phyloP scores from a whole-genome alignment of 2,329 filamentous ascomycete genomes.

The Aspergillus ochraceus region DNA sequence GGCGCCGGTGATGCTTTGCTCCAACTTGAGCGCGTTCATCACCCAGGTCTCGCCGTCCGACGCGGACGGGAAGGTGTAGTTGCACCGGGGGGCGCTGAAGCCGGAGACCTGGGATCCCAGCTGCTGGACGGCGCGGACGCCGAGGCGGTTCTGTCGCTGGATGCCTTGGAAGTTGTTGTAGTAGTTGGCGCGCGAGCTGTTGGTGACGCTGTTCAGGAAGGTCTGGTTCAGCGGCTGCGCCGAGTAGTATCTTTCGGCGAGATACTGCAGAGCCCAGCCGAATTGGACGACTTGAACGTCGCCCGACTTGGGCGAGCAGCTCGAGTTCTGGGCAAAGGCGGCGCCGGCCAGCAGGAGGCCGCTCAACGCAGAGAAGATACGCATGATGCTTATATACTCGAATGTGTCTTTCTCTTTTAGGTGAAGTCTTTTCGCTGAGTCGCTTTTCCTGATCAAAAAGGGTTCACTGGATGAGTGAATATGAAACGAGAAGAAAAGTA shows the following conservation, averaged over 20 bases:
- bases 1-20: slow-evolving; percentile 23
- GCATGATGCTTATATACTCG: slow-evolving; percentile 15
- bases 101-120: slow-evolving; percentile 14
- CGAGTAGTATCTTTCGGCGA: slow-evolving; percentile 26
- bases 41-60: slow-evolving; percentile 18
- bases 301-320: slow-evolving; percentile 21
- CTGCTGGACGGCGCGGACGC: slow-evolving; percentile 24
- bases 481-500: neutral
- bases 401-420: too few relatives aligned
- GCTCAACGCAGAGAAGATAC: slow-evolving; percentile 17
- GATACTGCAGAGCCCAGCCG: slow-evolving; percentile 23
- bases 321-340: slow-evolving; percentile 17
- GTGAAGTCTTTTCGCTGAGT: too few relatives aligned
- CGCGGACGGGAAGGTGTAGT: slow-evolving; percentile 21
- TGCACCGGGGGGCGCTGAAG: slow-evolving; percentile 23
- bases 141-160: slow-evolving; percentile 24
- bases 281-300: slow-evolving; percentile 25
- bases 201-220: slow-evolving; percentile 20
- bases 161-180: slow-evolving; percentile 25
- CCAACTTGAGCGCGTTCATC: slow-evolving; percentile 21
- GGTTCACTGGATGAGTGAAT: neutral
- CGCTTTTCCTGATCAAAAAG: too few relatives aligned
- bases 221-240: slow-evolving; percentile 23
- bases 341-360: slow-evolving; percentile 22
- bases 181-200: slow-evolving; percentile 20